phyloP scores from a whole-genome alignment of 352 stramenopile species.

The Phytophthora syringae region DNA sequence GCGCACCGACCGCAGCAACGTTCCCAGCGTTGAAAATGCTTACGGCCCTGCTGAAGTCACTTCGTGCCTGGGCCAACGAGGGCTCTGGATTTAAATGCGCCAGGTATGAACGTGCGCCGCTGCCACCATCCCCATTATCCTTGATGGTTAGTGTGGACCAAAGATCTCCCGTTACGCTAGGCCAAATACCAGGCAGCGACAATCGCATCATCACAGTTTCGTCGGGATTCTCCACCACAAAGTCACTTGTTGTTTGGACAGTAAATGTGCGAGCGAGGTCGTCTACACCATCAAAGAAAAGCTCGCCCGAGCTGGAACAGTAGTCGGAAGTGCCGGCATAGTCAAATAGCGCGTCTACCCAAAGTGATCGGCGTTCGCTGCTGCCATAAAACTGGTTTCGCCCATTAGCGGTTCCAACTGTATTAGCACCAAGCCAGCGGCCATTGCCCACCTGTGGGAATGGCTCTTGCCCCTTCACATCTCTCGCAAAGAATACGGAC shows the following conservation, averaged over 20 bases:
- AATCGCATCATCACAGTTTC: slow-evolving; percentile 92
- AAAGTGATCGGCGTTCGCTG: slow-evolving; percentile 73
- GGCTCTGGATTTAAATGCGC: slow-evolving; percentile 56
- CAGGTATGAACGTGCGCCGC: slow-evolving; percentile 70
- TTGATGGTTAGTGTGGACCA: slow-evolving; percentile 90
- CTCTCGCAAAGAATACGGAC: slow-evolving; percentile 58
- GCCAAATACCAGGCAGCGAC: slow-evolving; percentile 93
- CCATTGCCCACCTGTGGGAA: slow-evolving; percentile 76
- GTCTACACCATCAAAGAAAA: slow-evolving; percentile 69
- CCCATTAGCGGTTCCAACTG: slow-evolving; percentile 87
- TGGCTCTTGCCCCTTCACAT: slow-evolving; percentile 72
- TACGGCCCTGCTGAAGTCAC: slow-evolving; percentile 59
- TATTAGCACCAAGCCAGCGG: slow-evolving; percentile 58
- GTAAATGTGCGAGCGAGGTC: slow-evolving; percentile 63
- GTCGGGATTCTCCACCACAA: slow-evolving; percentile 90
- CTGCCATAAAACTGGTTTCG: slow-evolving; percentile 93
- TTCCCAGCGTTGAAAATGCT: slow-evolving; percentile 72
- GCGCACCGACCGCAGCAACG: slow-evolving; percentile 71
- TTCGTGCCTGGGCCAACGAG: slow-evolving; percentile 38
- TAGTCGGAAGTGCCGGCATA: slow-evolving; percentile 93
- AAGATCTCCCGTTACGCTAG: slow-evolving; percentile 85
- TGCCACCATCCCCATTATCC: slow-evolving; percentile 93
- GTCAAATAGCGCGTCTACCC: slow-evolving; percentile 87
- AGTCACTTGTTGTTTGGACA: slow-evolving; percentile 90
- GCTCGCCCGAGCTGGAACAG: slow-evolving; percentile 56